A percentile compares a stretch with the other conserved stretches of the same genome.
Evolutionary conservation across 2,329 filamentous ascomycete species (phyloP).

Genomic region (Corinectria fuckeliana): DNA sequence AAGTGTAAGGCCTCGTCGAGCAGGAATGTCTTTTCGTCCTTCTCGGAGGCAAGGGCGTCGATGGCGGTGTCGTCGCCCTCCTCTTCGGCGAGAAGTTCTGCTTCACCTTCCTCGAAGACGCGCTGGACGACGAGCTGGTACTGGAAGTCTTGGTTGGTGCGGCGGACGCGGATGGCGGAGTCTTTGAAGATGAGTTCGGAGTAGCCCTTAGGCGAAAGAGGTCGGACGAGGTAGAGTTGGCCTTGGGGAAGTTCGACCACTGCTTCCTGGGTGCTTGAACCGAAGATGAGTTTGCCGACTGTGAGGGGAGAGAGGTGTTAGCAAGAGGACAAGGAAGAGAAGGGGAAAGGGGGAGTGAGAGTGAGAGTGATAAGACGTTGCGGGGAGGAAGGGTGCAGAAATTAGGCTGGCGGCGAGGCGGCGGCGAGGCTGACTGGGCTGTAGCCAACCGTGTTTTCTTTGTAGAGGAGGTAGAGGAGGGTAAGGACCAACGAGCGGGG

Average conservation of each 20-base stretch:
- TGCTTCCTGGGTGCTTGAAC: constrained; percentile 84
- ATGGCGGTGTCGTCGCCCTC: constrained; percentile 81
- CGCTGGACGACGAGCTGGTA: constrained; percentile 97
- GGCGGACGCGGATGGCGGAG: constrained; percentile 87
- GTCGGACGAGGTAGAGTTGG: constrained; percentile 95
- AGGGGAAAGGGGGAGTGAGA: neutral
- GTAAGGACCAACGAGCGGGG: constrained; percentile 19
- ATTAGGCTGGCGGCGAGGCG: neutral
- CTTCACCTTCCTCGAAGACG: constrained; percentile 97
- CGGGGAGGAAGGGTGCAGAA: neutral
- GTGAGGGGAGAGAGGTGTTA: constrained; percentile 19
- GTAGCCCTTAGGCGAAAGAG: constrained; percentile 94
- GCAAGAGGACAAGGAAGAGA: neutral
- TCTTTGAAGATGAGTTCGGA: constrained; percentile 99
- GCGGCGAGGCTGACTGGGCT: neutral
- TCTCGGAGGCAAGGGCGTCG: constrained; percentile 77
- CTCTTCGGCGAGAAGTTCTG: constrained; percentile 87
- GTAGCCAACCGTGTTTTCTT: neutral
- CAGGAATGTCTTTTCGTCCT: constrained; percentile 96
- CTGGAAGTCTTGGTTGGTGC: constrained; percentile 93
- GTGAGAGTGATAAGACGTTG: neutral
- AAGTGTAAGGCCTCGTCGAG: constrained; percentile 93
- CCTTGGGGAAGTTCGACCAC: constrained; percentile 95
- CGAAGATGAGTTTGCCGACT: constrained; percentile 95
- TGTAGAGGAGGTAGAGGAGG: neutral